A percentile compares a stretch with the other conserved stretches of the same genome.
Conservation (phyloP, 257 asterid species). For the Solanum chmielewskii region DNA sequence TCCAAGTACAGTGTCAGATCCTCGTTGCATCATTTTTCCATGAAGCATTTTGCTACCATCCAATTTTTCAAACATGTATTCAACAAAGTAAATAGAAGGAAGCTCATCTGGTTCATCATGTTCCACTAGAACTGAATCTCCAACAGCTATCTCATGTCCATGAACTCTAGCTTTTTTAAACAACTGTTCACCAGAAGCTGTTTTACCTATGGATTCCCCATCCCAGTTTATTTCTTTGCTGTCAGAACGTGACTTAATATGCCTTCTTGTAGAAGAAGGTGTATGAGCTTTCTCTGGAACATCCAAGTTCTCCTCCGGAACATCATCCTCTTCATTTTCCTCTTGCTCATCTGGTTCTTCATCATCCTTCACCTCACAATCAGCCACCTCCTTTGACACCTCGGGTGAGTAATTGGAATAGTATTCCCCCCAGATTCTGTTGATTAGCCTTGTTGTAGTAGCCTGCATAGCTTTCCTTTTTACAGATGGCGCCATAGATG, state of each 20-base stretch:
- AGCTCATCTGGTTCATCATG: conserved; percentile 35
- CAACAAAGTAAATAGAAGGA: conserved; percentile 49
- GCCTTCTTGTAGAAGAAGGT: conserved; percentile 17
- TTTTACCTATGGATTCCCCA: conserved; percentile 46
- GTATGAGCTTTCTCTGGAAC: conserved; percentile 24
- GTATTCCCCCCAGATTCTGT: conserved; percentile 88
- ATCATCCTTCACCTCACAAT: conserved; percentile 47
- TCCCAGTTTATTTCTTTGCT: conserved; percentile 52
- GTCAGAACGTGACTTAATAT: conserved; percentile 28
- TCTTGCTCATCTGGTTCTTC: conserved; percentile 61
- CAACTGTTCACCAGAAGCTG: conserved; percentile 45
- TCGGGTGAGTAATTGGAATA: conserved; percentile 80
- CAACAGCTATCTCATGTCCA: conserved; percentile 46
- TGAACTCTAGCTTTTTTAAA: conserved; percentile 43
- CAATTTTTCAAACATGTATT: conserved; percentile 71
- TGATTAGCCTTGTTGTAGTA: conserved; percentile 73
- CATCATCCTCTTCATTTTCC: conserved; percentile 70
- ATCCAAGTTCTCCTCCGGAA: conserved; percentile 32
- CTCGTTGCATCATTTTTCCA: conserved; percentile 69
- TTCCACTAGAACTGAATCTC: conserved; percentile 51
- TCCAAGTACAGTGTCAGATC: conserved; percentile 78
- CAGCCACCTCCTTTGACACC: conserved; percentile 27
- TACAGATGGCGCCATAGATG: conserved; percentile 55
- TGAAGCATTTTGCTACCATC: conserved; percentile 74
- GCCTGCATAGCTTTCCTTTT: conserved; percentile 95